Base-by-base conservation (phyloP, 176 grass and related monocot genomes). In the Oryza brachyantha region DNA sequence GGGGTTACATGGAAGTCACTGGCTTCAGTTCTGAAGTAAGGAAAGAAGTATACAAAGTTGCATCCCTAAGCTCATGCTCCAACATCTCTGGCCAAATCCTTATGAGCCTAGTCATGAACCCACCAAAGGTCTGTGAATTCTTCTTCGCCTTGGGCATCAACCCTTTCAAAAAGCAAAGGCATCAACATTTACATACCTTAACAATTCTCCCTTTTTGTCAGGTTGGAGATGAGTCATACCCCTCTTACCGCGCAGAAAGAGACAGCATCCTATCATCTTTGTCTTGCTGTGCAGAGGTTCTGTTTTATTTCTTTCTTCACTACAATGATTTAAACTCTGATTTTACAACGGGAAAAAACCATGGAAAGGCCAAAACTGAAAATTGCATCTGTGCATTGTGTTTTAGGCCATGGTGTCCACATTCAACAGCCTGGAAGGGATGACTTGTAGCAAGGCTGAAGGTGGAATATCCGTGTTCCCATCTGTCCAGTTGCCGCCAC, bases 21-120 rank as follows among this genome's bases (percentile, higher is more conserved):
- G 90, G 92, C 70, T 99, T 96, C 72, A 89, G 72, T 83, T 77
- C 81, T 79, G 75, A 84, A 19, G 96, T 99, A 64, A 89, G 92
- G 89, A 88, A 95, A 54, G 90, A 99, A 73, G 91, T 99, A 74
- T 99, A 99, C 84, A 99, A 99, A 75, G 54, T 99, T 52, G 86
- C 96, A 29, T 99, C 96, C 41, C 90, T 99, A 76, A 96, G 95
- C 77, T 78, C 95, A 28, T 99, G 92, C 50, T 99, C 96, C 13
- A 99, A 99, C 64, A 91, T 99, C 72, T 87, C 92, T 73, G 96
- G 92, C 29, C 92, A 99, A 74, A 93, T 96, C 77, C 90, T 99
- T 81, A 84, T 86, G 13, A 96, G 92, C 82, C 92, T 96, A 64
- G 50, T 99, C 78, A 96, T 99, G 96, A 96, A 91, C 75, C 90